These are phyloP conservation scores for Rhytidiadelphus loreus DNA, from an alignment of 225 moss, liverwort and hornwort genomes.

Conservation along the genomic window DNA sequence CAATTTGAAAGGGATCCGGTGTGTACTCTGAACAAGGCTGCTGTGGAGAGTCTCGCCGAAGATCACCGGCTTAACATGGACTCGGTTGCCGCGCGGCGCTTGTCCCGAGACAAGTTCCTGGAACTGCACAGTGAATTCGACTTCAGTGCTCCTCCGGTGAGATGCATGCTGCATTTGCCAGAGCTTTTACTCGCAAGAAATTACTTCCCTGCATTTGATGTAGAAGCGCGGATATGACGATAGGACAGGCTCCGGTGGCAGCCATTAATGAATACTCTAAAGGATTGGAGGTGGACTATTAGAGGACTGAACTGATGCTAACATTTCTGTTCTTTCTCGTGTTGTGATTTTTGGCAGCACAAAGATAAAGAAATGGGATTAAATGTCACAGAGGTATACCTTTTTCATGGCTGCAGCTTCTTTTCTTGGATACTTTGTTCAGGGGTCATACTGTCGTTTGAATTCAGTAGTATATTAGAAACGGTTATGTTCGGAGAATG, in stretches of 20 bases:
- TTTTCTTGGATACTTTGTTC: background rate
- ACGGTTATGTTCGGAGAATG: background rate
- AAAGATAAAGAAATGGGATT: slow-evolving; percentile 55
- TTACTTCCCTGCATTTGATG: background rate
- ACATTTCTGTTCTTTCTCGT: background rate
- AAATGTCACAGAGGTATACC: slow-evolving; percentile 56
- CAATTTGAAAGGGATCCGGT: slow-evolving; percentile 22
- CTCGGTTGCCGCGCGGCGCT: slow-evolving; percentile 34
- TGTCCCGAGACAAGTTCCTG: slow-evolving; percentile 29
- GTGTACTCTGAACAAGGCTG: background rate
- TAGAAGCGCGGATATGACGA: background rate
- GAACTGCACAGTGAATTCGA: slow-evolving; percentile 32
- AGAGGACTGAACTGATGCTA: background rate
- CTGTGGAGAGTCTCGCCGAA: slow-evolving; percentile 5
- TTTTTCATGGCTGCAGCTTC: background rate
- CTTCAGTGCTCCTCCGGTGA: slow-evolving; percentile 14
- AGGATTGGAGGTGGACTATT: background rate
- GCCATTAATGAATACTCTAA: background rate
- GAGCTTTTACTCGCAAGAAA: background rate
- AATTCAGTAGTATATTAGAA: background rate
- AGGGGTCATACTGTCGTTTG: background rate
- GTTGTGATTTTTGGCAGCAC: slow-evolving; percentile 19
- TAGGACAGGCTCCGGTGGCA: background rate
- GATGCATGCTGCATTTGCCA: background rate
- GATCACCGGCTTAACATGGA: slow-evolving; percentile 32